phyloP scores from a whole-genome alignment of 73 alveolate genomes.

The Paramecium caudatum region DNA sequence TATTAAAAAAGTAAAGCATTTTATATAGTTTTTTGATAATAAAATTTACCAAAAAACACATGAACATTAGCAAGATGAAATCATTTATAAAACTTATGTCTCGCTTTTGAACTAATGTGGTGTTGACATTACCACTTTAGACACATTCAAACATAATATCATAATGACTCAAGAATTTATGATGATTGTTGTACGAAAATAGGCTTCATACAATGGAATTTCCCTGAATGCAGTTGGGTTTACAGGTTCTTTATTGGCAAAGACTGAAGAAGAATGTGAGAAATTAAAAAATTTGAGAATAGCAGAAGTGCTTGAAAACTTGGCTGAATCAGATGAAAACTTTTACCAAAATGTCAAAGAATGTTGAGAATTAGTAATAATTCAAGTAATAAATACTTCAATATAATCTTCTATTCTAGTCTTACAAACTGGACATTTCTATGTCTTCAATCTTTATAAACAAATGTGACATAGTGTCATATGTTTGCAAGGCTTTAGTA shows the following conservation, averaged over 20 bases:
- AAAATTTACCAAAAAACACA: neutral
- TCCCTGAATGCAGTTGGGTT: constrained; percentile 57
- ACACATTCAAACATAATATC: constrained; percentile 11
- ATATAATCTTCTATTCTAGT: constrained; percentile 1
- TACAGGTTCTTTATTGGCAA: constrained; percentile 43
- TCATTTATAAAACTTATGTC: neutral
- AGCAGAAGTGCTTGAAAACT: constrained; percentile 4
- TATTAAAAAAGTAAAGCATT: neutral
- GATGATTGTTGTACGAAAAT: constrained; percentile 40
- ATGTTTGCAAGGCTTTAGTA: constrained; percentile 35
- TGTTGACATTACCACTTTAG: neutral
- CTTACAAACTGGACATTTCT: constrained; percentile 24
- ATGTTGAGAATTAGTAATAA: neutral
- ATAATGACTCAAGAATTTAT: constrained; percentile 36
- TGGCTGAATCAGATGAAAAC: neutral
- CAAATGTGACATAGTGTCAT: neutral
- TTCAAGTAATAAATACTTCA: constrained; percentile 30
- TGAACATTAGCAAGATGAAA: neutral
- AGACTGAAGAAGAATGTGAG: neutral
- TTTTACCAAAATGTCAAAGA: neutral
- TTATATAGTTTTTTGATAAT: neutral
- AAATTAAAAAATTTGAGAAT: neutral
- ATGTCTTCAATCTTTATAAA: neutral
- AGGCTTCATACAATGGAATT: neutral
- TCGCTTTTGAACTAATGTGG: neutral